Evolutionary conservation across 805 yeast genomes (phyloP).

Genomic region (Kuraishia piskuri): DNA sequence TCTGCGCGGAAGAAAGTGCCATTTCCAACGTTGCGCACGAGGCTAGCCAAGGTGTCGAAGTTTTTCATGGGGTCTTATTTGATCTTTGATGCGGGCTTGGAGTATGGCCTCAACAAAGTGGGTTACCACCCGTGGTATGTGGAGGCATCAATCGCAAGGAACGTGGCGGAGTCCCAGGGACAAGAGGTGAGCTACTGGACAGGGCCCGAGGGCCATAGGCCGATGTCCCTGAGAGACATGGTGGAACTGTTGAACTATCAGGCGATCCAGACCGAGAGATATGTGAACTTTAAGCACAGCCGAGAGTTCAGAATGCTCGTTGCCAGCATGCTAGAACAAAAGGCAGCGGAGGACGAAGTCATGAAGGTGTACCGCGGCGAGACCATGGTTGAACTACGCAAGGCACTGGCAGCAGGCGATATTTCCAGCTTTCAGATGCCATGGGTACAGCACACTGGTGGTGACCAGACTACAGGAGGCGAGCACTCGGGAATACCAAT

Average conservation of each 20-base stretch:
- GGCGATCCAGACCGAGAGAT: neutral
- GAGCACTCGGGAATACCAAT: neutral
- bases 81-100: constrained; percentile 1
- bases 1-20: neutral
- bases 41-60: neutral
- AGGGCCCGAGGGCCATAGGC: constrained; percentile 39
- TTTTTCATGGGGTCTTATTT: neutral
- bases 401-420: neutral
- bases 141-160: constrained; percentile 29
- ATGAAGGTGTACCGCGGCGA: neutral
- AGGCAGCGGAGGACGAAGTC: neutral
- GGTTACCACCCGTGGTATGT: constrained; percentile 28
- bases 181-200: constrained; percentile 36
- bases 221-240: constrained; percentile 12
- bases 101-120: neutral
- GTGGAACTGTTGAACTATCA: neutral
- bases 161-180: constrained; percentile 28
- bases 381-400: neutral
- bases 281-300: neutral
- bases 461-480: neutral
- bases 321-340: neutral
- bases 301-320: neutral
- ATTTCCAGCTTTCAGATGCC: neutral
- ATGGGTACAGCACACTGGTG: neutral
- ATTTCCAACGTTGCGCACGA: neutral